A percentile compares a stretch with the other conserved stretches of the same genome.
phyloP scores from a whole-genome alignment of 106 monocot genomes.

The Dendrobium nobile region DNA sequence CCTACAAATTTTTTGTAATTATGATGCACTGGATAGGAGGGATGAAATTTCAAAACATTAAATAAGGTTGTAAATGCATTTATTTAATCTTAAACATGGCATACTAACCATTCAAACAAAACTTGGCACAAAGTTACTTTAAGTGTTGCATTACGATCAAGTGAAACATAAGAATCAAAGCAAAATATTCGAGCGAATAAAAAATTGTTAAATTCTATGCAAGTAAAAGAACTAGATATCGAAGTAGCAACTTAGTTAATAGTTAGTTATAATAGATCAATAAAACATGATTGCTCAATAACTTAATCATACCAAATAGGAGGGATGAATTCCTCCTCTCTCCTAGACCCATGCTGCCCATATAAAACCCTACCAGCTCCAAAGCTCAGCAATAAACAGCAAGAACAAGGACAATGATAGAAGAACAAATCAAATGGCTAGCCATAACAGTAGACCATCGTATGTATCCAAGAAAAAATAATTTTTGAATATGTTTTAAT shows the following conservation, averaged over 20 bases:
- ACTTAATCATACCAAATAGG: too few relatives aligned
- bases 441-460: too few relatives aligned
- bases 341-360: too few relatives aligned
- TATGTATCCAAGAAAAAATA: too few relatives aligned
- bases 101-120: background rate
- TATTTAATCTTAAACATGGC: background rate
- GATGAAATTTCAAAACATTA: background rate
- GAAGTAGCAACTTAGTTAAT: background rate
- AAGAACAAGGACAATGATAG: too few relatives aligned
- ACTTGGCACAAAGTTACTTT: background rate
- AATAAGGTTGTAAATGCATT: background rate
- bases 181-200: background rate
- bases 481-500: too few relatives aligned
- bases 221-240: background rate
- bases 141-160: too few relatives aligned
- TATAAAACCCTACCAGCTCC: too few relatives aligned
- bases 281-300: background rate
- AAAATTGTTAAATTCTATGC: background rate
- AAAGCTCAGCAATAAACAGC: too few relatives aligned
- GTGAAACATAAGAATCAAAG: background rate
- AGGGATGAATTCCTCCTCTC: too few relatives aligned
- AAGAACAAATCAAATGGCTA: too few relatives aligned
- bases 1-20: conserved; percentile 34
- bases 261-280: background rate
- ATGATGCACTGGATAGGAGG: background rate